phyloP scores from a whole-genome alignment of 2,329 filamentous ascomycete genomes.

The Neofusicoccum cordaticola region DNA sequence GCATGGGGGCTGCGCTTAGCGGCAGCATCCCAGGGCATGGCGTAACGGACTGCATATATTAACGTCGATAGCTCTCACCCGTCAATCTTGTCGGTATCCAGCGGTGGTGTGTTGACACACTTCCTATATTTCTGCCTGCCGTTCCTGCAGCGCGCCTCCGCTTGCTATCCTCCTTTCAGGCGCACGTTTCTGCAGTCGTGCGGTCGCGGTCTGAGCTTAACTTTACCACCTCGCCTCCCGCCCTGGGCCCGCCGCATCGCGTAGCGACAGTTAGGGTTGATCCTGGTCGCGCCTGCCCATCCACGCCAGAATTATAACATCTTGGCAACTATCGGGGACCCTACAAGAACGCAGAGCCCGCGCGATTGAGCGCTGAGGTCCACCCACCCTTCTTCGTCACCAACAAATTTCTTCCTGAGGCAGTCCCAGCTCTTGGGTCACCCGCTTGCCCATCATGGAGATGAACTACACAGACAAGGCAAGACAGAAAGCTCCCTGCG shows the following conservation, averaged over 20 bases:
- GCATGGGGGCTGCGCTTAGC: neutral
- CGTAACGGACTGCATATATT: neutral
- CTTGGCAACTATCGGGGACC: neutral
- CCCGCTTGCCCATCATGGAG: slow-evolving; percentile 37
- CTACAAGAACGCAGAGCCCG: neutral
- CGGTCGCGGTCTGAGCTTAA: neutral
- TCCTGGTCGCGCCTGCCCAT: neutral
- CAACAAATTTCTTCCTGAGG: neutral
- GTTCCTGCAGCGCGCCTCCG: no score
- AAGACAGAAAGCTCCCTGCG: no score
- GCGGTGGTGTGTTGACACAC: neutral
- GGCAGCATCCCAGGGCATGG: neutral
- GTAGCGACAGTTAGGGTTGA: no score
- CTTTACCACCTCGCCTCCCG: neutral
- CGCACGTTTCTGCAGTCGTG: neutral
- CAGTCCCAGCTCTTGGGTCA: neutral
- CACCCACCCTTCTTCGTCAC: neutral
- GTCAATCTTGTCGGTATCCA: neutral
- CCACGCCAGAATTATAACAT: neutral
- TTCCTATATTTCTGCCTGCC: neutral
- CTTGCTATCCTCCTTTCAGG: neutral
- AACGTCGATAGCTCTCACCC: neutral
- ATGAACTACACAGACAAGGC: slow-evolving; percentile 47
- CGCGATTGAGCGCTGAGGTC: neutral
- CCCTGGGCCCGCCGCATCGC: neutral